Evolutionary conservation across 331 rosid species (phyloP).

Genomic region (Acacia concinna): DNA sequence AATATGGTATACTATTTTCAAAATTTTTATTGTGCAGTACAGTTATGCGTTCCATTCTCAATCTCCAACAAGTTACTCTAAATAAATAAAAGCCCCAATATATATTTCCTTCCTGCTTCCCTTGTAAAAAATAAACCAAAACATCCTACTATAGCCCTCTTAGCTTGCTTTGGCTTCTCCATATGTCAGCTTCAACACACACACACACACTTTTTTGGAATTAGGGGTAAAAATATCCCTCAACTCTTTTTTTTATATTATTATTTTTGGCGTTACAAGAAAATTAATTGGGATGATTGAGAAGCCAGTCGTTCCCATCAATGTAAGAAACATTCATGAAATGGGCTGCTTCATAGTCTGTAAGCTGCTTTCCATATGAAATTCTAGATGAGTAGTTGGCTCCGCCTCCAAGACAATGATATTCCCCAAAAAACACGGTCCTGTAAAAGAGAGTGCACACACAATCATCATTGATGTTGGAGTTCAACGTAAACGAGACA

Average conservation of each 20-base stretch:
- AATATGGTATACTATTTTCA: too few species aligned
- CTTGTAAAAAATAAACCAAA: too few species aligned
- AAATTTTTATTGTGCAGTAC: too few species aligned
- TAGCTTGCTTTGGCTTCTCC: too few species aligned
- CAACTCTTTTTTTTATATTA: background rate
- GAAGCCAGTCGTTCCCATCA: constrained; percentile 46
- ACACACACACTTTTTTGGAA: too few species aligned
- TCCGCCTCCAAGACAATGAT: constrained; percentile 35
- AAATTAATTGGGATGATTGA: constrained; percentile 20
- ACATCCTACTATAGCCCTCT: too few species aligned
- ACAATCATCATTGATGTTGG: background rate
- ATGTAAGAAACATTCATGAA: constrained; percentile 44
- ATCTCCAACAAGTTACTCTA: too few species aligned
- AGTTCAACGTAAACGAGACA: background rate
- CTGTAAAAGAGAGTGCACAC: constrained; percentile 12
- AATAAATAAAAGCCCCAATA: too few species aligned
- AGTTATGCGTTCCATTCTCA: too few species aligned
- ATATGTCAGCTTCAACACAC: too few species aligned
- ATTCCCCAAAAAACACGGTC: constrained; percentile 48
- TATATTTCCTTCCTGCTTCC: too few species aligned
- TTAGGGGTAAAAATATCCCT: too few species aligned
- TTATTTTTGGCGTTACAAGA: background rate
- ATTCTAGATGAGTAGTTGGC: constrained; percentile 39
- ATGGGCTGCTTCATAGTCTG: constrained; percentile 42
- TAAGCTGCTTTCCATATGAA: constrained; percentile 45